Evolutionary conservation across 352 stramenopile genomes (phyloP), one percentile per base, ranked within the genome.

Genomic region (Pythium sp.): DNA sequence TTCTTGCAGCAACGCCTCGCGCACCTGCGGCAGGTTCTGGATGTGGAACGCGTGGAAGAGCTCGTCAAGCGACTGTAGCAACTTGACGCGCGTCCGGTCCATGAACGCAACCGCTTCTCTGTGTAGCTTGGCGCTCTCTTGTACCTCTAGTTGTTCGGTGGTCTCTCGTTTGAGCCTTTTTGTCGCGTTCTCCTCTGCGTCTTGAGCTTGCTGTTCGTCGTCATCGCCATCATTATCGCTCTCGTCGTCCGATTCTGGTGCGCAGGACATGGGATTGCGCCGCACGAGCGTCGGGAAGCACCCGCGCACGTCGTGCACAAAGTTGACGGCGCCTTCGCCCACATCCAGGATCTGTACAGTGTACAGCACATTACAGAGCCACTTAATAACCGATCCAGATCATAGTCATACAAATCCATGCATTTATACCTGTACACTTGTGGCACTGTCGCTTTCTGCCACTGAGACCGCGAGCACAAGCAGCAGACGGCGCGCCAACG

Each of bases 281-380:
- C 79, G 77, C 68, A 92, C 79, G 18, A 93, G 67, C 38, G 73
- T 89, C 3, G 86, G 86, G 66, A 93, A 93, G 58, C 83, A 92
- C 20, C 73, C 72, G 58, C 76, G 73, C 38, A 89, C 72, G 38
- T 84, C 79, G 26, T 79, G 74, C 7, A 86, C 64, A 26, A 93
- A 83, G 5, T 79, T 71, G 30, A 78, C 79, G 1, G 83, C 82
- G 43, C 75, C 59, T 65, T 91, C 83, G 28, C 86, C 86, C 22
- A 86, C 73, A 56, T 91, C 83, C 22, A 93, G 60, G 28, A 91
- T 69, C 66, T 91, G 26, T 18, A 18, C 14, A 15, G 41, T 20
- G 67, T n/a, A 30, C 36, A 49, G 5, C 20, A 57, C 5, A 32
- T 4, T 5, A 24, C 47, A 18, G 28, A n/a, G 28, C 20, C 41